Evolutionary conservation across 2,329 filamentous ascomycete genomes (phyloP).

Genomic region (Talaromyces verruculosus): DNA sequence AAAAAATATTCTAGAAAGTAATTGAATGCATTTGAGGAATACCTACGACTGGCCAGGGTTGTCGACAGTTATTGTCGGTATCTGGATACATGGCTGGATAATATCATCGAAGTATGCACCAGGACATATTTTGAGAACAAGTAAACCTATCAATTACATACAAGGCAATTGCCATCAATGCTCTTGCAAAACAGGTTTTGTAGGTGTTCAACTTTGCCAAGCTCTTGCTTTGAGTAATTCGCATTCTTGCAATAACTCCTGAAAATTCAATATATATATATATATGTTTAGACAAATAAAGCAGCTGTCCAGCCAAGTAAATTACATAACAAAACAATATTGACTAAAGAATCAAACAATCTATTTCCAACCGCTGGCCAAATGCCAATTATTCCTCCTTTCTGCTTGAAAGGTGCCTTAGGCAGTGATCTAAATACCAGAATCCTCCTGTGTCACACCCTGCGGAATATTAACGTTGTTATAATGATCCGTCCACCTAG

Average conservation of each 20-base stretch:
- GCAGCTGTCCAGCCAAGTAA: not conserved
- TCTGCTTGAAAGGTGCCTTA: too few species aligned
- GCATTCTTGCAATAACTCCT: not conserved
- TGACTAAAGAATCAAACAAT: not conserved
- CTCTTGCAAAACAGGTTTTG: not conserved
- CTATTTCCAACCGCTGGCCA: not conserved
- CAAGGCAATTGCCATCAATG: too few species aligned
- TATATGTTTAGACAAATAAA: not conserved
- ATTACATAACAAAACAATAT: not conserved
- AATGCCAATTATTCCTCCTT: not conserved
- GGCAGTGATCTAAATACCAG: not conserved
- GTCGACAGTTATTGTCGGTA: too few species aligned
- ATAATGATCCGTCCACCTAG: slow-evolving; percentile 14
- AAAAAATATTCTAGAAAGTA: too few species aligned
- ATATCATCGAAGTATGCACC: too few species aligned
- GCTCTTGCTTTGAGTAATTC: not conserved
- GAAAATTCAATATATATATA: not conserved
- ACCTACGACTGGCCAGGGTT: too few species aligned
- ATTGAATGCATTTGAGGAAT: too few species aligned
- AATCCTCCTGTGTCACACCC: slow-evolving; percentile 1
- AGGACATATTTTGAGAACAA: too few species aligned
- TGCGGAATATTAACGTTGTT: not conserved
- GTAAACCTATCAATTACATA: too few species aligned
- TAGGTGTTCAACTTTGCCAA: not conserved
- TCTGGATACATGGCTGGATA: too few species aligned